Conservation (phyloP, 2,329 filamentous ascomycete species). For the Ophiostoma sp. region DNA sequence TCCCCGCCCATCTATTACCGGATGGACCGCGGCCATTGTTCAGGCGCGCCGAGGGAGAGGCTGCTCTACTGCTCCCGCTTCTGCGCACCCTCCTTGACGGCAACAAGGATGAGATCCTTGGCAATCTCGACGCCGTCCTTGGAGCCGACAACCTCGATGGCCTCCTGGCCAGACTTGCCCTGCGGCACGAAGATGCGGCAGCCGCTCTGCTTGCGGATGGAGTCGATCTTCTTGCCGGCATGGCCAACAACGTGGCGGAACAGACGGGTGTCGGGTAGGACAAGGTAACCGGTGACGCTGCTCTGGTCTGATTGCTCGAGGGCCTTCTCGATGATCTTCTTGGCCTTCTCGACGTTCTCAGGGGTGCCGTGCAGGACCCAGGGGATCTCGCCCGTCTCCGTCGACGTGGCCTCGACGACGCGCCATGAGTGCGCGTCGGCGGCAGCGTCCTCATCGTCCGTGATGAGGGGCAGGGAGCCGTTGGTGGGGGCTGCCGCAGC, state of each 20-base stretch:
- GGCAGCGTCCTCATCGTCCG: slow-evolving; percentile 65
- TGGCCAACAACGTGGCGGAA: slow-evolving; percentile 89
- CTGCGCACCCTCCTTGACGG: slow-evolving; percentile 59
- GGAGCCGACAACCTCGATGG: slow-evolving; percentile 81
- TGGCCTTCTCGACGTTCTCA: slow-evolving; percentile 78
- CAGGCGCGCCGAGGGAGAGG: not conserved
- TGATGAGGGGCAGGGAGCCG: slow-evolving; percentile 79
- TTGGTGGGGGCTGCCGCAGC: slow-evolving; percentile 53
- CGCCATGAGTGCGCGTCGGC: slow-evolving; percentile 77
- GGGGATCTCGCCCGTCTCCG: slow-evolving; percentile 66
- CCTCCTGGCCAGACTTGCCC: slow-evolving; percentile 52
- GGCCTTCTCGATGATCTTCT: slow-evolving; percentile 64
- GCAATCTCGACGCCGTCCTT: slow-evolving; percentile 79
- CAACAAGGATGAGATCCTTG: slow-evolving; percentile 79
- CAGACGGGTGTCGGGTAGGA: slow-evolving; percentile 80
- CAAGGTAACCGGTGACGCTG: slow-evolving; percentile 74
- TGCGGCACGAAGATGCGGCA: slow-evolving; percentile 94
- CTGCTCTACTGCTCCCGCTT: slow-evolving; percentile 20
- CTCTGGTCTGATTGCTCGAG: slow-evolving; percentile 66
- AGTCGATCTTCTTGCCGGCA: slow-evolving; percentile 84
- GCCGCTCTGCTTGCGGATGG: slow-evolving; percentile 83
- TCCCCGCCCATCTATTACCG: not conserved
- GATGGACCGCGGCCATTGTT: not conserved
- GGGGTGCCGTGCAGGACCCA: slow-evolving; percentile 80
- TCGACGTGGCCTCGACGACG: slow-evolving; percentile 57